These are phyloP conservation scores for Eucalyptus lansdowneana DNA, from an alignment of 345 rosid genomes.

Conservation along the genomic window DNA sequence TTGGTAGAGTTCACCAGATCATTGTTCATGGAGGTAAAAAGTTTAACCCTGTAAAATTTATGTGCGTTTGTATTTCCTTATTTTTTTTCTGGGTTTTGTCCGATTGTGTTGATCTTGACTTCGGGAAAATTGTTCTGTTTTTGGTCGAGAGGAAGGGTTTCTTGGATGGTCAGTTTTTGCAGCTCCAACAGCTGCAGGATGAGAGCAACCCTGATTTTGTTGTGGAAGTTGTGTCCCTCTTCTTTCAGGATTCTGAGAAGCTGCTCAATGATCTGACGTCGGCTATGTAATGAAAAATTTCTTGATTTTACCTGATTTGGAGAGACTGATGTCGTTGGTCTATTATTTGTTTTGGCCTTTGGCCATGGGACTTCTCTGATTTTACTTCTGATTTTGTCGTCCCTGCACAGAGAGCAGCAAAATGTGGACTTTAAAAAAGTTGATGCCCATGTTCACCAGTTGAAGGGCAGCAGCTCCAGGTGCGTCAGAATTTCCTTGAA, in stretches of 20 bases:
- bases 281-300: constrained; percentile 28
- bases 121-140: not conserved
- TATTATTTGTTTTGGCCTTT: not conserved
- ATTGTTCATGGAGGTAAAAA: constrained; percentile 59
- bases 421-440: constrained; percentile 71
- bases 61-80: not conserved
- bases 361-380: not conserved
- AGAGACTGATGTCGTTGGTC: not conserved
- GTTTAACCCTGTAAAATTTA: not conserved
- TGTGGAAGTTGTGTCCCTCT: constrained; percentile 73
- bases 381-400: not conserved
- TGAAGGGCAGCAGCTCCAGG: constrained; percentile 99
- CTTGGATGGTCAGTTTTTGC: constrained; percentile 76
- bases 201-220: constrained; percentile 95
- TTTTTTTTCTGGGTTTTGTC: not conserved
- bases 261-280: constrained; percentile 72
- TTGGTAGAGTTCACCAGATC: constrained; percentile 65
- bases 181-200: constrained; percentile 88
- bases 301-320: not conserved
- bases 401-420: constrained; percentile 46
- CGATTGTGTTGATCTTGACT: not conserved
- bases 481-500: not conserved
- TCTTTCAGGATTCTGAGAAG: constrained; percentile 87
- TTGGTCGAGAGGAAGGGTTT: constrained; percentile 38
- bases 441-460: constrained; percentile 90